Evolutionary conservation across 2,329 filamentous ascomycete species (phyloP).

Genomic region (Pyrenophora teres): DNA sequence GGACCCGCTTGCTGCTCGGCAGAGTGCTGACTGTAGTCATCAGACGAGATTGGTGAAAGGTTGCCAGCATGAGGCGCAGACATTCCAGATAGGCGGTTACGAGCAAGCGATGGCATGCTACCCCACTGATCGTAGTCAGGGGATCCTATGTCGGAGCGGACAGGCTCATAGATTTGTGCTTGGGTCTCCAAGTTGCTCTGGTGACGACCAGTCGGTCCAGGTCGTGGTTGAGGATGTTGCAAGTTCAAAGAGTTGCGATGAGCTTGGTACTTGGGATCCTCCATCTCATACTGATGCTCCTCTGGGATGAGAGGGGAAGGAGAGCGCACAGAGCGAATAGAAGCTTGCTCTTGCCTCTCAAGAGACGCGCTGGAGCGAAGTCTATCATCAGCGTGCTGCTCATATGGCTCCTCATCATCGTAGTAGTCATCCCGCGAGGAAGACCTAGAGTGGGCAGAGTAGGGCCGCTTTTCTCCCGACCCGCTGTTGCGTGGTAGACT

Average conservation of each 20-base stretch:
- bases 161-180: slow-evolving; percentile 67
- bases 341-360: slow-evolving; percentile 22
- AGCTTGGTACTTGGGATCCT: slow-evolving; percentile 79
- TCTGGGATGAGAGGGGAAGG: slow-evolving; percentile 61
- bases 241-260: slow-evolving; percentile 80
- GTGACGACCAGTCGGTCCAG: slow-evolving; percentile 74
- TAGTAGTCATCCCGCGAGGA: slow-evolving; percentile 73
- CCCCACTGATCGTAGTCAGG: slow-evolving; percentile 56
- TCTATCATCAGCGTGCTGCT: slow-evolving; percentile 64
- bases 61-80: slow-evolving; percentile 41
- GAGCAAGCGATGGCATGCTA: slow-evolving; percentile 50
- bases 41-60: slow-evolving; percentile 46
- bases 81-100: slow-evolving; percentile 46
- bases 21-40: slow-evolving; percentile 47
- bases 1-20: slow-evolving; percentile 49
- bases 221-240: slow-evolving; percentile 77
- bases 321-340: slow-evolving; percentile 46
- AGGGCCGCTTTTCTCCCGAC: slow-evolving; percentile 62
- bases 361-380: slow-evolving; percentile 49
- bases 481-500: slow-evolving; percentile 70
- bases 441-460: slow-evolving; percentile 73
- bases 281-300: slow-evolving; percentile 51
- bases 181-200: slow-evolving; percentile 74
- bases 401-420: slow-evolving; percentile 61
- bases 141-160: slow-evolving; percentile 24